Evolutionary conservation across 139 green algal species (phyloP).

Genomic region (Edaphochlamys debaryana): DNA sequence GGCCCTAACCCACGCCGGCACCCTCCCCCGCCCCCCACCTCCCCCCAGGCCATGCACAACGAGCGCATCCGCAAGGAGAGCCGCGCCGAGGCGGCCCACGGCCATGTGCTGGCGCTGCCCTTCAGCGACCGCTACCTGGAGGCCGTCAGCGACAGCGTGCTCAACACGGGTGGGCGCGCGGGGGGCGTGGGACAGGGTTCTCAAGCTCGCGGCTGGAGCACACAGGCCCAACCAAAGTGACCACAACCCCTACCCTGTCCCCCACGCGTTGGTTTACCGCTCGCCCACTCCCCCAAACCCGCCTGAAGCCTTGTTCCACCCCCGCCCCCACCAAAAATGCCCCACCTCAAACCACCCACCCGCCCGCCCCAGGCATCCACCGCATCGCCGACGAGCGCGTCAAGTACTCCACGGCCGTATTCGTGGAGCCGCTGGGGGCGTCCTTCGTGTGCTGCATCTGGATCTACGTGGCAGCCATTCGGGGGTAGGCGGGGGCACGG

Average conservation of each 20-base stretch:
- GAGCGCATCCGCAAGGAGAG: slow-evolving; percentile 54
- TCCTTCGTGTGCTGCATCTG: slow-evolving; percentile 68
- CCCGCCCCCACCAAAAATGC: no score
- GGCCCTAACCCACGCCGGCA: not conserved
- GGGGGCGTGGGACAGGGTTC: not conserved
- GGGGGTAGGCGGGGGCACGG: not conserved
- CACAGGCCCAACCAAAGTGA: no score
- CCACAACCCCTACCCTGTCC: no score
- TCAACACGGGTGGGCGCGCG: slow-evolving; percentile 58
- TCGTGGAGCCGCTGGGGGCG: slow-evolving; percentile 60
- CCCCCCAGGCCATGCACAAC: slow-evolving; percentile 61
- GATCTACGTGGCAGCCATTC: slow-evolving; percentile 67
- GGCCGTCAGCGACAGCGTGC: slow-evolving; percentile 52
- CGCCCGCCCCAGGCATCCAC: slow-evolving; percentile 50
- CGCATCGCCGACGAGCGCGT: slow-evolving; percentile 60
- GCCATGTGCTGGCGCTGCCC: slow-evolving; percentile 66
- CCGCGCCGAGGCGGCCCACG: slow-evolving; percentile 48
- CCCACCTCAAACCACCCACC: not conserved
- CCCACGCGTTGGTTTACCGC: no score
- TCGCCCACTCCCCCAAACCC: no score
- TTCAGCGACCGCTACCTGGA: slow-evolving; percentile 65
- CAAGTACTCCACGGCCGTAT: slow-evolving; percentile 66
- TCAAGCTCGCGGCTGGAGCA: no score
- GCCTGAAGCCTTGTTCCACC: no score
- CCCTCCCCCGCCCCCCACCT: not conserved